Base-by-base conservation (phyloP, 345 rosid species). In the Balakata baccata region DNA sequence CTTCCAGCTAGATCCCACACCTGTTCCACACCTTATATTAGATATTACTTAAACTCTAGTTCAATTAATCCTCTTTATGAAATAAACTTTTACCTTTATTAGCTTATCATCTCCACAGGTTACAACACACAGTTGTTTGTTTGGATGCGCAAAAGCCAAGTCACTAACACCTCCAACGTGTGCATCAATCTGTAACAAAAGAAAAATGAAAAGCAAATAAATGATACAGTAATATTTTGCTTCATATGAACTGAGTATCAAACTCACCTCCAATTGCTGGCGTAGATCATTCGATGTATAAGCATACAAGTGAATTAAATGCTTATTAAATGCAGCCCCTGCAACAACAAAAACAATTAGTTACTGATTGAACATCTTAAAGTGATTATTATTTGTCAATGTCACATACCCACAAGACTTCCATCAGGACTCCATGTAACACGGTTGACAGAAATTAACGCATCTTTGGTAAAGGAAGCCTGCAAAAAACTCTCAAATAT, bases 21-120 rank as follows among this genome's bases (percentile, higher is more conserved):
- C 96, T 94, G 92, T 80, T 83, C 76, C 82, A 72, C 75, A 70
- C 34, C 66, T 56, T 75, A 54, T 54, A 76, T 74, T 80, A 84
- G 79, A 76, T 20, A 70, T 73, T n/a, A 46, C 23, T 59, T 43
- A 57, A 34, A 47, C 51, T 73, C 59, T 60, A 43, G 58, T 34
- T 58, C 54, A 70, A 51, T 70, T 59, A 75, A 73, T 5, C 63
- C 11, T 57, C 20, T 23, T 9, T 47, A 6, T 20, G 72, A 56
- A 64, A 56, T 72, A 74, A 66, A 37, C 25, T 41, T 77, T 78
- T 64, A 88, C 98, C 94, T 92, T 94, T 80, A 94, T 89, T 68
- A 92, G 79, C 78, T 87, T 89, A 78, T 94, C 98, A 77, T 92
- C 94, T 84, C 96, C 97, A 81, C 98, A 94, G 46, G 94, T 92